Evolutionary conservation across 306 rosid species (phyloP).

Genomic region (Trifolium dubium): DNA sequence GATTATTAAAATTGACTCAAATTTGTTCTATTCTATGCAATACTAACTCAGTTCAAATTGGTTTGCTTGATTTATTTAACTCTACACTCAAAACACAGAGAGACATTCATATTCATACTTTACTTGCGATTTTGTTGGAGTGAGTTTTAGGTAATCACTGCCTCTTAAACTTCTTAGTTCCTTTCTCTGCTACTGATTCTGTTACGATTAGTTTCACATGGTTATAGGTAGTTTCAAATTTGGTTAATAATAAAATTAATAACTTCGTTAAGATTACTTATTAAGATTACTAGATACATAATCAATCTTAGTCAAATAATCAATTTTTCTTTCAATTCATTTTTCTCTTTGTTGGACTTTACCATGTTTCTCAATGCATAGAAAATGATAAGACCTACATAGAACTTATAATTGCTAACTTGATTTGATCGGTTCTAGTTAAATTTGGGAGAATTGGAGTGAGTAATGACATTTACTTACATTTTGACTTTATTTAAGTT

Average conservation of each 20-base stretch:
- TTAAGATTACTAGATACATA: neutral
- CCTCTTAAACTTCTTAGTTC: neutral
- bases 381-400: neutral
- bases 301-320: too few species aligned
- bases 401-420: neutral
- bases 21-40: neutral
- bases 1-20: neutral
- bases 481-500: slow-evolving; percentile 28
- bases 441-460: neutral
- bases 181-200: slow-evolving; percentile 22
- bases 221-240: neutral
- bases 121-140: neutral
- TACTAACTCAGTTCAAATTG: neutral
- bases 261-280: neutral
- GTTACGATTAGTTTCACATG: neutral
- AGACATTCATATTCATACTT: neutral
- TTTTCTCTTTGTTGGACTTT: too few species aligned
- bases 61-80: neutral
- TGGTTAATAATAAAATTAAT: neutral
- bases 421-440: neutral
- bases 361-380: neutral
- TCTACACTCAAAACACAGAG: neutral
- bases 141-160: neutral
- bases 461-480: neutral
- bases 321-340: too few species aligned